Base-by-base conservation (phyloP, 768 basidiomycete species). In the Tylopilus subfusipes region DNA sequence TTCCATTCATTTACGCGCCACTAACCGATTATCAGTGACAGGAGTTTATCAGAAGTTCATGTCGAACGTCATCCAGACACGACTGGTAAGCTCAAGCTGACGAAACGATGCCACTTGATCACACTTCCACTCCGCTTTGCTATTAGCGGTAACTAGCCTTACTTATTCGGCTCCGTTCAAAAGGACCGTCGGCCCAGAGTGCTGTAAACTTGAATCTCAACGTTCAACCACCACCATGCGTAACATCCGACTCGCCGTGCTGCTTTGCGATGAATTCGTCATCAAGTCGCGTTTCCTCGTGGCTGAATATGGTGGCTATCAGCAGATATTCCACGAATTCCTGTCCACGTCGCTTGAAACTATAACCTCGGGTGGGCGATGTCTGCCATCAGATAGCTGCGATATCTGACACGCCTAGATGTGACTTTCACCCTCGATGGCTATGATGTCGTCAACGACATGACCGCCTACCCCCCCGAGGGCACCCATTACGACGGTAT, bases 401-500 rank as follows among this genome's bases (percentile, higher is more conserved):
- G 1, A 2, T 31, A 25, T 24, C 31, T 56, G 53, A 55, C 18
- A 1, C 10, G 21, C 9, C 11, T 55, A 53, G 51, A 67, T 18
- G 44, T 56, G 4, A 60, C 73, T 2, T 83, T 86, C 58, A 73
- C 64, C 0, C 72, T 95, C 7, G 84, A 90, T 52, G 71, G 79
- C 0, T 97, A 80, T 66, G 83, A 95, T 64, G 91, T 91, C 21
- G 75, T 82, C 13, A 57, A 75, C 21, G 73, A 76, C 52, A 71
- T 75, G 70, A 5, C 14, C 16, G 76, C 76, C 42, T 92, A 89
- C 59, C 94, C 94, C 0, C 44, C 71, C 0, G 73, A 79, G 11
- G 74, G 72, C 12, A 61, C 67, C 30, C 67, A 71, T 3, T 92
- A 88, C 64, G 80, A 86, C 56, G 88, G 78, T 0, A 71, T 98